These are phyloP conservation scores for Tylopilus sp. DNA, from an alignment of 768 basidiomycete species.

Conservation along the genomic window DNA sequence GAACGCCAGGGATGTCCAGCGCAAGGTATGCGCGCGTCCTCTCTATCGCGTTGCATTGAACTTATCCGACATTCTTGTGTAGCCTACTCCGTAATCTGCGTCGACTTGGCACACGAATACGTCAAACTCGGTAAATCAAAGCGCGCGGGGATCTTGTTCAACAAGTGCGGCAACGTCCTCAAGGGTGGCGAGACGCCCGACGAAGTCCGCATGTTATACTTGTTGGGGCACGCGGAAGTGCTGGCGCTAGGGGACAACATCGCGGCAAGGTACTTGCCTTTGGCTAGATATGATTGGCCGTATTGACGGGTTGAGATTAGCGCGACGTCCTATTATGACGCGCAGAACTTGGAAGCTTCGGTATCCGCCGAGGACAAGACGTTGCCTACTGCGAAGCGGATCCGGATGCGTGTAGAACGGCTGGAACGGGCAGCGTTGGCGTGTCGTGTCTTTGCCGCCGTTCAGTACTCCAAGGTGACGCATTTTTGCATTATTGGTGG, in stretches of 20 bases:
- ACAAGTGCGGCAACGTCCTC: constrained; percentile 47
- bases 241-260: constrained; percentile 55
- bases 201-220: constrained; percentile 51
- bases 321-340: constrained; percentile 57
- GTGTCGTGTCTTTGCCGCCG: constrained; percentile 59
- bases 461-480: constrained; percentile 58
- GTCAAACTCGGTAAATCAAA: constrained; percentile 67
- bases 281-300: not conserved
- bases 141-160: constrained; percentile 64
- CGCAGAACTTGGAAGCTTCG: constrained; percentile 43
- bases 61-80: constrained; percentile 16
- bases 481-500: constrained; percentile 5
- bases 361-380: constrained; percentile 44
- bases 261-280: constrained; percentile 48
- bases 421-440: constrained; percentile 75
- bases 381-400: constrained; percentile 50
- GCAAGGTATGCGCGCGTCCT: constrained; percentile 43
- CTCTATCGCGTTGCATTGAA: not conserved
- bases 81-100: constrained; percentile 64
- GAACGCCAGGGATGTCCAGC: constrained; percentile 41
- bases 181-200: constrained; percentile 45
- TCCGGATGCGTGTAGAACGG: constrained; percentile 52
- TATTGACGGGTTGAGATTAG: constrained; percentile 28
- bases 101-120: constrained; percentile 79
- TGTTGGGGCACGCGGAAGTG: constrained; percentile 65